Conservation (phyloP, 805 yeast species). For the Suhomyces prunicola region DNA sequence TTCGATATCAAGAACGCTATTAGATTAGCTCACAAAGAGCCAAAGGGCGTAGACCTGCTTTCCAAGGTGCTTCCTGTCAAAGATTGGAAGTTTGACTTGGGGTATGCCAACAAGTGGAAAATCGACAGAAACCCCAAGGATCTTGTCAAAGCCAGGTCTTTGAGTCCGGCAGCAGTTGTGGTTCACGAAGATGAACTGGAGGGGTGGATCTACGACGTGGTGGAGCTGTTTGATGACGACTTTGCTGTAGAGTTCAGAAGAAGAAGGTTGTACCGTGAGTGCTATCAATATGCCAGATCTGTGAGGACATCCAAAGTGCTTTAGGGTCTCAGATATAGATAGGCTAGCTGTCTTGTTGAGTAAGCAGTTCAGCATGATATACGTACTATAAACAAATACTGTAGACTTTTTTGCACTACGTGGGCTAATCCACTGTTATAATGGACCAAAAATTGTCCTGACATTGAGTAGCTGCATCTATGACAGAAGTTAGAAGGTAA, state of each 20-base stretch:
- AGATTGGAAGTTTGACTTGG: conserved; percentile 67
- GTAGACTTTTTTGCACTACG: too few species aligned
- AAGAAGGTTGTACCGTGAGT: conserved; percentile 53
- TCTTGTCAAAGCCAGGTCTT: conserved; percentile 52
- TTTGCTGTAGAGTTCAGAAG: conserved; percentile 51
- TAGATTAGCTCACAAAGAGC: conserved; percentile 47
- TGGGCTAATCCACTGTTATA: too few species aligned
- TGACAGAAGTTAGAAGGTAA: too few species aligned
- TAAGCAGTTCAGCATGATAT: background rate
- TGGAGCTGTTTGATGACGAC: conserved; percentile 35
- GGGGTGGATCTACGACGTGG: conserved; percentile 47
- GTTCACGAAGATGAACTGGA: conserved; percentile 30
- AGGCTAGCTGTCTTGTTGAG: background rate
- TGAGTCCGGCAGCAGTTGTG: conserved; percentile 17
- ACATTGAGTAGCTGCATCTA: too few species aligned
- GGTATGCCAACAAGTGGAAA: conserved; percentile 56
- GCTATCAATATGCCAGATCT: conserved; percentile 22
- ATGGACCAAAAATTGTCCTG: too few species aligned
- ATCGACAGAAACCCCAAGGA: conserved; percentile 51
- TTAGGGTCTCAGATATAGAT: background rate
- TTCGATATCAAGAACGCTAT: conserved; percentile 50
- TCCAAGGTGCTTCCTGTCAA: conserved; percentile 61
- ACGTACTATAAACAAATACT: background rate
- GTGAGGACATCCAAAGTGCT: conserved; percentile 4
- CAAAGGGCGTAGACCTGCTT: conserved; percentile 59